A percentile compares a stretch with the other conserved stretches of the same genome.
phyloP scores from a whole-genome alignment of 129 eudicot species.

The Arctium minus region DNA sequence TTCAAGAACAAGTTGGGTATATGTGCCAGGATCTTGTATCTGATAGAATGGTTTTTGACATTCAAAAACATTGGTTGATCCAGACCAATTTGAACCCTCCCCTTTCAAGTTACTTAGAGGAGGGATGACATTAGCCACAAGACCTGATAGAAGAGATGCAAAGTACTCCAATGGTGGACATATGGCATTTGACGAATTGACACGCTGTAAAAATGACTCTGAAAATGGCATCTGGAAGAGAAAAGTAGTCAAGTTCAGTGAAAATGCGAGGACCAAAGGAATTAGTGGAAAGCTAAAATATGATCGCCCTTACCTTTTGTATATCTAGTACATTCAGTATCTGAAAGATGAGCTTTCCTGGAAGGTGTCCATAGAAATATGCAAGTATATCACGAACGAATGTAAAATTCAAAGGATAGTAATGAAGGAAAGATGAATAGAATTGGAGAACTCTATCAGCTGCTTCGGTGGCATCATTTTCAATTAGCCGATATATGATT shows the following conservation, averaged over 20 bases:
- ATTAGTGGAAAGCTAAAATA: neutral
- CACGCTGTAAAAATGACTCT: constrained; percentile 65
- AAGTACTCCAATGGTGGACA: constrained; percentile 77
- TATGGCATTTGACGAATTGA: constrained; percentile 46
- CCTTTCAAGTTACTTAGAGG: constrained; percentile 52
- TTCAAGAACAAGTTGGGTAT: constrained; percentile 76
- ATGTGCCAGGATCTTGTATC: constrained; percentile 86
- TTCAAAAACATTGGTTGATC: constrained; percentile 37
- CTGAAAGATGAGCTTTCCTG: constrained; percentile 57
- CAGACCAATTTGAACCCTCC: constrained; percentile 38
- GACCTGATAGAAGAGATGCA: constrained; percentile 53
- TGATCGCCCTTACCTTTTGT: constrained; percentile 44
- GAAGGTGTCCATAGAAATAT: constrained; percentile 81
- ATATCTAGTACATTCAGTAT: constrained; percentile 58
- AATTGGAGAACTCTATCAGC: constrained; percentile 67
- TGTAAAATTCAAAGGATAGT: constrained; percentile 68
- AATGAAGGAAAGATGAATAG: constrained; percentile 56
- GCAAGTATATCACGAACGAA: constrained; percentile 86
- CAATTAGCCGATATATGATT: constrained; percentile 69
- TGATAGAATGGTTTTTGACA: constrained; percentile 73
- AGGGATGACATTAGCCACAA: constrained; percentile 72
- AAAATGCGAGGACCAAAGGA: neutral
- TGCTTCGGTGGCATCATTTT: constrained; percentile 63
- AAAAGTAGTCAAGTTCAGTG: neutral
- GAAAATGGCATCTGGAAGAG: constrained; percentile 75